Evolutionary conservation across 2,329 filamentous ascomycete species (phyloP).

Genomic region (Cryphonectria carpinicola): DNA sequence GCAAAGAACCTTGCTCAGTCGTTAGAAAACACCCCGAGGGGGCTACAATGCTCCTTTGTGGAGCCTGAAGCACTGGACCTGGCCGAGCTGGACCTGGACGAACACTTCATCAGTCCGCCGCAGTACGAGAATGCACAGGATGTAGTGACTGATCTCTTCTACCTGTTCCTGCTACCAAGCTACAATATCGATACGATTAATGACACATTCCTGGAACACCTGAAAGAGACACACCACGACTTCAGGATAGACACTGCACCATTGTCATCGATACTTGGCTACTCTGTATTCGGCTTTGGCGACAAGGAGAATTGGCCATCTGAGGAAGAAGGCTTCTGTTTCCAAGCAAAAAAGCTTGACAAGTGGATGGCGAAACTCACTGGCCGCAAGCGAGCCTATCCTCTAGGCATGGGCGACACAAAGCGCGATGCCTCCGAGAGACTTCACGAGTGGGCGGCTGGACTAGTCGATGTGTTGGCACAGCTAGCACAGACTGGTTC

Average conservation of each 20-base stretch:
- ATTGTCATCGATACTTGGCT: conserved; percentile 75
- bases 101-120: conserved; percentile 83
- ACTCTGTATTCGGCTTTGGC: conserved; percentile 92
- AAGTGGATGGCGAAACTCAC: conserved; percentile 98
- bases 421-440: conserved; percentile 71
- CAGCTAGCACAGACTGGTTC: conserved; percentile 64
- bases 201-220: conserved; percentile 82
- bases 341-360: conserved; percentile 87
- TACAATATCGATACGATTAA: conserved; percentile 96
- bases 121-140: conserved; percentile 54
- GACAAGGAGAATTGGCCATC: conserved; percentile 91
- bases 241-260: conserved; percentile 93
- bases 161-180: conserved; percentile 82
- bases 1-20: conserved; percentile 56
- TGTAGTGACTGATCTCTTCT: conserved; percentile 67
- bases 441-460: conserved; percentile 76
- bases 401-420: conserved; percentile 84
- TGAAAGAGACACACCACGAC: conserved; percentile 93
- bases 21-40: conserved; percentile 52
- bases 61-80: conserved; percentile 74
- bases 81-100: conserved; percentile 87
- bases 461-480: conserved; percentile 71
- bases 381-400: conserved; percentile 81
- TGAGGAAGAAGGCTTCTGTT: conserved; percentile 89
- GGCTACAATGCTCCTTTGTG: conserved; percentile 46